Conservation (phyloP, 139 green algal genomes). For the Coelastrella sp. region DNA sequence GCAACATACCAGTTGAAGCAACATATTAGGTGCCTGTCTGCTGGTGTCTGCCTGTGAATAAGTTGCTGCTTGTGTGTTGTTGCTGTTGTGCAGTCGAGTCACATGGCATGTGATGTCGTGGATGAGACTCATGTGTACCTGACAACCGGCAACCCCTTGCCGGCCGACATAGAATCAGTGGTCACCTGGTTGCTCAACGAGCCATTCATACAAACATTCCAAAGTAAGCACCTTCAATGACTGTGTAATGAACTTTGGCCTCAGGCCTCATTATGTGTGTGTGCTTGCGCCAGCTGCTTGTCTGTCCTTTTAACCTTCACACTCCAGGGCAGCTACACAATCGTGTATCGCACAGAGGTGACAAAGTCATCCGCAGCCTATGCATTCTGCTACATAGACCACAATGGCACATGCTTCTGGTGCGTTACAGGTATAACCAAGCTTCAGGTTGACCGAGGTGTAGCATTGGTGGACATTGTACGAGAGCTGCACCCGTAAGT, state of each 20-base stretch:
- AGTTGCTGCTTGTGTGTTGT: not conserved
- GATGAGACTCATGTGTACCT: conserved; percentile 88
- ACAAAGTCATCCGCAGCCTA: too few species aligned
- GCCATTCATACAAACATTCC: conserved; percentile 69
- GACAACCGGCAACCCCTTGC: conserved; percentile 92
- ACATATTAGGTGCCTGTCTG: not conserved
- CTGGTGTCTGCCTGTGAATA: not conserved
- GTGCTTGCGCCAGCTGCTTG: not conserved
- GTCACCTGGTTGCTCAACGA: conserved; percentile 90
- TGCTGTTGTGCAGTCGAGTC: conserved; percentile 71
- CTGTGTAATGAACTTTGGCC: not conserved
- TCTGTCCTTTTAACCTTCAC: too few species aligned
- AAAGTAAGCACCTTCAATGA: conserved; percentile 50
- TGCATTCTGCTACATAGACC: too few species aligned
- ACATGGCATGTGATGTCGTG: conserved; percentile 80
- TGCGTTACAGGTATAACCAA: conserved; percentile 58
- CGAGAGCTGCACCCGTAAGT: conserved; percentile 91
- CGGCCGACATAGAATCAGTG: conserved; percentile 84
- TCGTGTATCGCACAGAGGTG: too few species aligned
- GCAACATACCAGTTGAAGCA: too few species aligned
- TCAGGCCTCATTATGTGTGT: too few species aligned
- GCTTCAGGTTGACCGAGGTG: conserved; percentile 81
- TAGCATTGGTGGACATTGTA: conserved; percentile 94
- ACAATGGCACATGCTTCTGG: too few species aligned
- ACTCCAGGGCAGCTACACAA: too few species aligned